Conservation (phyloP, 805 yeast species). For the Cyberlindnera mississippiensis region DNA sequence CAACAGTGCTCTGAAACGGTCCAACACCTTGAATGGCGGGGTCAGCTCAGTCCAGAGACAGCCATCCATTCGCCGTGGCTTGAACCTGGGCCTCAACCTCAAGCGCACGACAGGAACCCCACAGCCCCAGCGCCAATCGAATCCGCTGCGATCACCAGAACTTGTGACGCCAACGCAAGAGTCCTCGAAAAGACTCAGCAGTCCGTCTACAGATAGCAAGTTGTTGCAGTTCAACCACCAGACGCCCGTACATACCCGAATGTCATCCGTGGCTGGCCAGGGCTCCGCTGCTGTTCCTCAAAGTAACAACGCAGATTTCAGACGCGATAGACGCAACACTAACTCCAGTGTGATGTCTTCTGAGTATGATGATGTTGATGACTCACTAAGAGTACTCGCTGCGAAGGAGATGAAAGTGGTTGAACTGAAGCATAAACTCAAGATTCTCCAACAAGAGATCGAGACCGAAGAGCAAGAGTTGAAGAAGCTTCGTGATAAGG, state of each 20-base stretch:
- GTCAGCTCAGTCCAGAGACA: slow-evolving; percentile 18
- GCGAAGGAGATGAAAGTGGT: slow-evolving; percentile 64
- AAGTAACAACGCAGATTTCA: too few species aligned
- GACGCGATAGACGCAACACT: slow-evolving; percentile 23
- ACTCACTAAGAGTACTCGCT: slow-evolving; percentile 57
- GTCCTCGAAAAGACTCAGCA: neutral
- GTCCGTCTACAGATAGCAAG: neutral
- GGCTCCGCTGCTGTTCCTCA: too few species aligned
- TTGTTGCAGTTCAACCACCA: neutral
- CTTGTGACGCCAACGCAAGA: neutral
- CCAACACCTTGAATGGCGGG: slow-evolving; percentile 23
- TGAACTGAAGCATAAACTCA: slow-evolving; percentile 53
- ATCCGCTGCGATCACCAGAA: too few species aligned
- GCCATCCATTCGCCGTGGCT: slow-evolving; percentile 20
- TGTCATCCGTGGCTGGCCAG: too few species aligned
- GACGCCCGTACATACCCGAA: too few species aligned
- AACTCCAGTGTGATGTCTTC: slow-evolving; percentile 15
- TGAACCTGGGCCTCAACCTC: slow-evolving; percentile 21
- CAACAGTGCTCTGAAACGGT: slow-evolving; percentile 16
- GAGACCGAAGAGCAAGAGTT: slow-evolving; percentile 36
- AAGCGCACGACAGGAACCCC: too few species aligned
- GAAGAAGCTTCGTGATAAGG: slow-evolving; percentile 31
- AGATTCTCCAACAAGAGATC: slow-evolving; percentile 42
- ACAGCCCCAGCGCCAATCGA: too few species aligned
- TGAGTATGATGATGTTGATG: slow-evolving; percentile 40